Evolutionary conservation across 495 filamentous ascomycete genomes (phyloP), one percentile per base, ranked within the genome.

Genomic region (Penicillium crystallinum): DNA sequence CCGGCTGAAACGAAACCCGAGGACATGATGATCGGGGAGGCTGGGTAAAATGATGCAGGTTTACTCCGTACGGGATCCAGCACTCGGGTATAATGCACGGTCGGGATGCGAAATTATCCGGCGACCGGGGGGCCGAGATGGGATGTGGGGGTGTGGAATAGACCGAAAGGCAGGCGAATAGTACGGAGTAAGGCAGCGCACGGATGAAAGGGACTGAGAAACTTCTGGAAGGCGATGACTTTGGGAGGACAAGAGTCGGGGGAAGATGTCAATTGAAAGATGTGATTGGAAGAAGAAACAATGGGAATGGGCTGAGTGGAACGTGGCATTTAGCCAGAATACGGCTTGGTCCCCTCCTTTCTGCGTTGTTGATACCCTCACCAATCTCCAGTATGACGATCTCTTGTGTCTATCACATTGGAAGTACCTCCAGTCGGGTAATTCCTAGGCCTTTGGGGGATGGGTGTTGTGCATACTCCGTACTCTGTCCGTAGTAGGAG

Each of bases 1-100:
- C 93, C 93, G 31, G 81, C 89, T 8, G 92, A 91, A 36, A 97
- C 84, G 72, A 98, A 98, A 36, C 92, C 88, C 11, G 90, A 95
- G 41, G 87, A 81, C 88, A 91, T 89, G 21, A 43, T 61, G 53
- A n/a, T 47, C 30, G 22, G 33, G 12, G 2, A 36, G 17, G 47
- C 30, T 48, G 56, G 51, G 37, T 52, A 59, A 54, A 56, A 31
- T 36, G 42, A 19, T 33, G 34, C 34, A 15, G 34, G 37, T 14
- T 15, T 9, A 42, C 38, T 12, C 4, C 19, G 2, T 19, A 27
- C 40, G 39, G 47, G 33, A 29, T 40, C 34, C 39, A 21, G 12
- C 35, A 46, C 52, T 62, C 56, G 59, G 59, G 59, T 59, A 62
- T 55, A 55, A 53, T 59, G 51, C 4, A 33, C 22, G 18, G 17